A percentile compares a stretch with the other conserved stretches of the same genome.
phyloP scores from a whole-genome alignment of 768 basidiomycete species.

The Tubosaeta sp. region DNA sequence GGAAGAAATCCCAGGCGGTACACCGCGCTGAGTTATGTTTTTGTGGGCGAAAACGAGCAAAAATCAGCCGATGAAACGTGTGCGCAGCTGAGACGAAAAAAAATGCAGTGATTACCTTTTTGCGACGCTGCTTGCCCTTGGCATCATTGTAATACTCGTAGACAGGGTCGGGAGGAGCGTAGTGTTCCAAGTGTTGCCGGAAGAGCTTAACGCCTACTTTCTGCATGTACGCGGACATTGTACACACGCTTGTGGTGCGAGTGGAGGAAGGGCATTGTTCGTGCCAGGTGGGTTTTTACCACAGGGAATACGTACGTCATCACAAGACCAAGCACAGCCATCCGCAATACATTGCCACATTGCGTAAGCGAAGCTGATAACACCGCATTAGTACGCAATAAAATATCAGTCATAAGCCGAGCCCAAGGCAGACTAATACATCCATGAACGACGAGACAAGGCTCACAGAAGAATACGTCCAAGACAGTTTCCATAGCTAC shows the following conservation, averaged over 20 bases:
- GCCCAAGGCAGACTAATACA: not conserved
- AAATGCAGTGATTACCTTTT: conserved; percentile 31
- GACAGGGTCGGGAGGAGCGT: conserved; percentile 68
- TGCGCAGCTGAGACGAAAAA: conserved; percentile 25
- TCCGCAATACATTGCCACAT: not conserved
- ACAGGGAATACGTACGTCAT: conserved; percentile 12
- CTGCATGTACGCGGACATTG: conserved; percentile 29
- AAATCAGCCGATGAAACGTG: conserved; percentile 23
- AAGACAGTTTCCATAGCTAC: conserved; percentile 79
- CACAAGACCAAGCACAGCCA: conserved; percentile 1
- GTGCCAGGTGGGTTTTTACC: not conserved
- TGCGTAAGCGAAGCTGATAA: not conserved
- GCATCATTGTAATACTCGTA: conserved; percentile 45
- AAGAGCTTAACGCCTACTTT: conserved; percentile 60
- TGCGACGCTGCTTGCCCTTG: conserved; percentile 28
- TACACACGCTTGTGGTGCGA: not conserved
- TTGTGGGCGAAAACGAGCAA: conserved; percentile 8
- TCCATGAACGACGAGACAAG: conserved; percentile 28
- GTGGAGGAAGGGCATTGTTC: not conserved
- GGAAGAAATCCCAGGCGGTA: conserved; percentile 71
- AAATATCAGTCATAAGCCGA: not conserved
- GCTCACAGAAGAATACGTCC: conserved; percentile 62
- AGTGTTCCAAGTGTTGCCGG: conserved; percentile 57
- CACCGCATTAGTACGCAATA: not conserved
- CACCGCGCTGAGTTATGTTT: conserved; percentile 44